These are phyloP conservation scores for Pseudonitzschia delicatissima DNA, from an alignment of 108 stramenopile species.

Conservation along the genomic window DNA sequence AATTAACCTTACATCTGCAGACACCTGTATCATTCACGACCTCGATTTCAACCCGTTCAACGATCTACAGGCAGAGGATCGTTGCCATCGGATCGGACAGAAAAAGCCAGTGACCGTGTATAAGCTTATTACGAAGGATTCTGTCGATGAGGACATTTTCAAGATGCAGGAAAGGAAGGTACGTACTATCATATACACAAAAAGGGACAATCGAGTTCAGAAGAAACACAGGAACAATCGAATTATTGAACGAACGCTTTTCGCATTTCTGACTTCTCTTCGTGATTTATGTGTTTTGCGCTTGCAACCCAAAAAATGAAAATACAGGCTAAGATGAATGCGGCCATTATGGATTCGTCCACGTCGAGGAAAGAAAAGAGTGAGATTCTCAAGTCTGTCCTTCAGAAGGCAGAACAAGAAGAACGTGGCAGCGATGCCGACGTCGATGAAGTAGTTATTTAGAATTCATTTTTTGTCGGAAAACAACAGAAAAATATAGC, in stretches of 20 bases:
- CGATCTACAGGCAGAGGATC: slow-evolving; percentile 91
- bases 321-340: slow-evolving; percentile 8
- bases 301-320: background rate
- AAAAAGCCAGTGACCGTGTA: slow-evolving; percentile 71
- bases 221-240: no score
- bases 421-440: background rate
- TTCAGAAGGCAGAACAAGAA: background rate
- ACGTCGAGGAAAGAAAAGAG: slow-evolving; percentile 7
- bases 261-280: background rate
- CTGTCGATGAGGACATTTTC: slow-evolving; percentile 82
- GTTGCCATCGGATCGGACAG: slow-evolving; percentile 78
- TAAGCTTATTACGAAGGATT: slow-evolving; percentile 65
- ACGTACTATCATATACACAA: slow-evolving; percentile 73
- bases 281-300: background rate
- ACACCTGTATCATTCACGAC: slow-evolving; percentile 96
- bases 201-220: no score
- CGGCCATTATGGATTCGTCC: slow-evolving; percentile 7
- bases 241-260: no score
- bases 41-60: slow-evolving; percentile 96
- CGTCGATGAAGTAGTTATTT: no score
- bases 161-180: slow-evolving; percentile 80
- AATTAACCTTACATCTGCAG: slow-evolving; percentile 85
- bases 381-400: slow-evolving; percentile 5
- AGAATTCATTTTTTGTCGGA: no score
- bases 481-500: no score